Evolutionary conservation across 2,329 filamentous ascomycete genomes (phyloP), one percentile per base, ranked within the genome.

Genomic region (Ceratocystis harringtonii): DNA sequence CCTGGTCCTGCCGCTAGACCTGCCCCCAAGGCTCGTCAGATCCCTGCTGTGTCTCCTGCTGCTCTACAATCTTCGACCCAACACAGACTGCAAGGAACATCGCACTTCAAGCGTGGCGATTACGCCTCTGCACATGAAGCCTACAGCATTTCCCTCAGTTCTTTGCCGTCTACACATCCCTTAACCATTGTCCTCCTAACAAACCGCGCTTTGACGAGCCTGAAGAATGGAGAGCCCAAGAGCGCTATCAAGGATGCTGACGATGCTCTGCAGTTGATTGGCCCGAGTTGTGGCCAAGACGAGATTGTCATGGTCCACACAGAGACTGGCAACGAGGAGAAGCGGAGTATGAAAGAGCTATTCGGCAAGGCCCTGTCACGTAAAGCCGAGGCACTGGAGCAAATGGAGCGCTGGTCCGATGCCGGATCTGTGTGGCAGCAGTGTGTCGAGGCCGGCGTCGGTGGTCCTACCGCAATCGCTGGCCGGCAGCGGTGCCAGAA

Each of bases 311-410:
- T 96, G 0, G 80, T 79, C 28, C 80, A 79, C 25, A 77, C 78
- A 5, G 81, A 81, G 65, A 76, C 78, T n/a, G 76, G 76, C 50
- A 81, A 84, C 30, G 81, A 85, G 43, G 80, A 86, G 65, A 78
- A 78, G 22, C 94, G 95, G 70, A 87, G 92, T 61, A 95, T 99
- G 89, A 88, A 84, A 69, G 92, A 96, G 19, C 89, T 96, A 68
- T 97, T 88, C 72, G 92, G 90, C 64, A 99, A 97, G 75, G 92
- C 92, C 0, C 78, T 97, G 36, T 92, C 89, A 76, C 87, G 94
- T 64, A 97, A 97, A 77, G 94, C 94, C 0, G 94, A 99, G 76
- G 94, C 91, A 1, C 80, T 97, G 6, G 94, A 99, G 74, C 88
- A 96, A 72, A 87, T 99, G 80, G 94, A 99, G 76, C 90, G 88